Evolutionary conservation across 345 rosid species (phyloP).

Genomic region (Hevea brasiliensis): DNA sequence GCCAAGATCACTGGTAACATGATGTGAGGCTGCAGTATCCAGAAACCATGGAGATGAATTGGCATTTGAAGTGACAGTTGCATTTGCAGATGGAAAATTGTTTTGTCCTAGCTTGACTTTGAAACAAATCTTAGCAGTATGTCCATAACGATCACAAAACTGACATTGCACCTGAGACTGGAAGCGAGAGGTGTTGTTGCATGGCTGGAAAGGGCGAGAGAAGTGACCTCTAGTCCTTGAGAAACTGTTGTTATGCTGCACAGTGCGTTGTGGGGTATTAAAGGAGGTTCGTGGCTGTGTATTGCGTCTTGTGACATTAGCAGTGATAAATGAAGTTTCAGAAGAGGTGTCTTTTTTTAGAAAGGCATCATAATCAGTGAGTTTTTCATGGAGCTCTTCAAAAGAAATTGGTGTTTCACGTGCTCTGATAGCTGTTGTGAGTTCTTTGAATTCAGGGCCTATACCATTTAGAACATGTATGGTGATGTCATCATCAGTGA

Average conservation of each 20-base stretch:
- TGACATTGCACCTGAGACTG: neutral
- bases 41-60: neutral
- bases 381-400: neutral
- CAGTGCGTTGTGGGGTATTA: neutral
- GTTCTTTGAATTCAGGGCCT: neutral
- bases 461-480: neutral
- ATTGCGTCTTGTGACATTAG: too few relatives aligned
- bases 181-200: too few relatives aligned
- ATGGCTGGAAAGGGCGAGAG: neutral
- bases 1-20: neutral
- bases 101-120: too few relatives aligned
- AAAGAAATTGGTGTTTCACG: neutral
- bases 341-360: too few relatives aligned
- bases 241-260: too few relatives aligned
- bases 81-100: neutral
- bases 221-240: neutral
- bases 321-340: too few relatives aligned
- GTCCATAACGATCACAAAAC: neutral
- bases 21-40: neutral
- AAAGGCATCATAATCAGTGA: neutral
- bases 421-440: neutral
- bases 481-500: neutral
- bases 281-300: neutral
- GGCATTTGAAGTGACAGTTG: too few relatives aligned
- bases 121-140: neutral